These are phyloP conservation scores for Pyricularia sp. DNA, from an alignment of 2,329 filamentous ascomycete species.

Conservation along the genomic window DNA sequence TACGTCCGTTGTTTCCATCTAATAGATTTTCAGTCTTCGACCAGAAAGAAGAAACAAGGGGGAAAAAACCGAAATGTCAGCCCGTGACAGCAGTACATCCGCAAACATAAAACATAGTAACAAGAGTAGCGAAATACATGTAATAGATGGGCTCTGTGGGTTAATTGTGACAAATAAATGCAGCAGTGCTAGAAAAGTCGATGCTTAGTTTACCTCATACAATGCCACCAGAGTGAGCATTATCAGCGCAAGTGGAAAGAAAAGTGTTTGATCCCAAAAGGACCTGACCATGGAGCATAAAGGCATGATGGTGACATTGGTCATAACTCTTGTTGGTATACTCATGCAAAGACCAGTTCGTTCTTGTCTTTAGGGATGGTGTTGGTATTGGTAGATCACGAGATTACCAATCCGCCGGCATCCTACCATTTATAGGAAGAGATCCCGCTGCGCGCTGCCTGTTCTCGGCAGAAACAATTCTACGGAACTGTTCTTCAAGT, in stretches of 20 bases:
- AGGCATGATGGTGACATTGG: conserved; percentile 2
- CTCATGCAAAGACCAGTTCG: neutral
- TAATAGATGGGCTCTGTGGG: conserved; percentile 2
- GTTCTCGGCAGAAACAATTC: conserved; percentile 8
- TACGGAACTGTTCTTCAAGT: conserved; percentile 19
- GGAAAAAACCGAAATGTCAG: neutral
- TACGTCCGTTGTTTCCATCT: conserved; percentile 8
- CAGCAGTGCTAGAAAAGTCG: neutral
- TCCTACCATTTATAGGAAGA: neutral
- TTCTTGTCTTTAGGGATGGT: neutral
- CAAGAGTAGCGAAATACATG: neutral
- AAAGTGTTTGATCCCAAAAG: neutral
- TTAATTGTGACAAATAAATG: conserved; percentile 3
- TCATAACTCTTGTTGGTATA: conserved; percentile 3
- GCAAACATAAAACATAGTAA: neutral
- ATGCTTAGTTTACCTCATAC: neutral
- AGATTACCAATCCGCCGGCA: conserved; percentile 2
- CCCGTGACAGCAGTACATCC: neutral
- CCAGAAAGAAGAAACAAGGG: neutral
- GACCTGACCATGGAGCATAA: neutral
- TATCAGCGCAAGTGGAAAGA: neutral
- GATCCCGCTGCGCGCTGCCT: conserved; percentile 8
- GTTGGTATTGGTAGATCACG: neutral
- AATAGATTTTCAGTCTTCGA: conserved; percentile 10
- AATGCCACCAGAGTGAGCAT: neutral